phyloP scores from a whole-genome alignment of 768 basidiomycete genomes.

The Austroboletus eburneus region DNA sequence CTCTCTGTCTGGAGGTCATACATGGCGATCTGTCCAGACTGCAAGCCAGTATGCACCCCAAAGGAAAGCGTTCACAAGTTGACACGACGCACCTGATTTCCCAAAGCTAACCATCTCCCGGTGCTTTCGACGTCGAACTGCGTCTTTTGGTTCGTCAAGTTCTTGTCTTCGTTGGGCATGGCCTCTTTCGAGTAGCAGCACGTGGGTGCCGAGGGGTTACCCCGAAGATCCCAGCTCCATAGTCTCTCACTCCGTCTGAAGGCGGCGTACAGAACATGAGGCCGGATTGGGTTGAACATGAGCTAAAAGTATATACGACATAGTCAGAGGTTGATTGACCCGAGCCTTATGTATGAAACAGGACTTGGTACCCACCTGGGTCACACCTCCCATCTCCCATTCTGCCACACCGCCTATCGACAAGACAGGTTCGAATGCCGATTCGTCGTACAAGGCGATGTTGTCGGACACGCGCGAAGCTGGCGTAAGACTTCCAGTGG shows the following conservation, averaged over 20 bases:
- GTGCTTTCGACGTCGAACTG: constrained; percentile 72
- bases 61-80: background rate
- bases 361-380: constrained; percentile 39
- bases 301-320: constrained; percentile 39
- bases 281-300: constrained; percentile 68
- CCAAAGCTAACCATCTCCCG: constrained; percentile 60
- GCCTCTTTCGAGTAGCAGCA: constrained; percentile 32
- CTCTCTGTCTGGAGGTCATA: constrained; percentile 45
- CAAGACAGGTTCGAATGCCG: constrained; percentile 50
- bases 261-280: constrained; percentile 73
- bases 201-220: constrained; percentile 43
- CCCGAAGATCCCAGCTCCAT: constrained; percentile 77
- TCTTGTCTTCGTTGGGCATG: background rate
- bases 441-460: constrained; percentile 65
- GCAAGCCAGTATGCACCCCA: background rate
- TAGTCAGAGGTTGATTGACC: background rate
- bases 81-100: constrained; percentile 54
- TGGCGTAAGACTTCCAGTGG: constrained; percentile 71
- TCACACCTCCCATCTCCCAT: constrained; percentile 35
- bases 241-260: constrained; percentile 61
- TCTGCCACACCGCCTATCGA: constrained; percentile 56
- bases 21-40: constrained; percentile 58
- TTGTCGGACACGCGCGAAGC: constrained; percentile 44
- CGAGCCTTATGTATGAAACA: background rate
- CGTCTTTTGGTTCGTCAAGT: constrained; percentile 67